Evolutionary conservation across 176 grass and related monocot genomes (phyloP).

Genomic region (Rhynchospora tenuis): DNA sequence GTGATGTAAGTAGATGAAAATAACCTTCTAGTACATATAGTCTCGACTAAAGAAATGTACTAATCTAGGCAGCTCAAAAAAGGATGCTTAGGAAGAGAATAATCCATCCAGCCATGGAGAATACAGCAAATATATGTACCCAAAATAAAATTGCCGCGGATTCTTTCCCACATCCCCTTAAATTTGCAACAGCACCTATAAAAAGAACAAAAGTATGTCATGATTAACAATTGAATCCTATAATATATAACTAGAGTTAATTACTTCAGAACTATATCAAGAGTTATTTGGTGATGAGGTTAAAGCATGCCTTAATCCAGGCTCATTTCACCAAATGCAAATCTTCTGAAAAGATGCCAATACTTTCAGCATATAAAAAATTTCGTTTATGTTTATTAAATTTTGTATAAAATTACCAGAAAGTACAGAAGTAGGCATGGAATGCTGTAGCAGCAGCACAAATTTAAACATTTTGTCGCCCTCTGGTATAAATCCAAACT

Average conservation of each 20-base stretch:
- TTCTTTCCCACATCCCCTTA: conserved; percentile 96
- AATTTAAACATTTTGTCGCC: conserved; percentile 99
- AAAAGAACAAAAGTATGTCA: not conserved
- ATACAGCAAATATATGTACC: conserved; percentile 97
- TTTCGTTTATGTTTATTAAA: not conserved
- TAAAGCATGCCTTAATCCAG: not conserved
- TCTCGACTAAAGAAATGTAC: not conserved
- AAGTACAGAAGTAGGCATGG: conserved; percentile 97
- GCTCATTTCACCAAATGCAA: not conserved
- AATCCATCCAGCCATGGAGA: conserved; percentile 98
- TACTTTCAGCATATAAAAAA: not conserved
- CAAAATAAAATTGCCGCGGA: conserved; percentile 92
- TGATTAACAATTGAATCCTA: not conserved
- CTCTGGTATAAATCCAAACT: conserved; percentile 74
- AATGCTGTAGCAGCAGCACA: conserved; percentile 83
- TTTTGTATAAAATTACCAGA: conserved; percentile 53
- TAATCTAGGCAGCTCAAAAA: conserved; percentile 39
- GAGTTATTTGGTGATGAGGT: not conserved
- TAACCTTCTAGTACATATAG: not conserved
- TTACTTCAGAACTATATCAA: not conserved
- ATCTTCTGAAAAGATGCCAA: not conserved
- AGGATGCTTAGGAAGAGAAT: conserved; percentile 67
- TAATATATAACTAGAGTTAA: not conserved
- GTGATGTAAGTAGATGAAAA: not conserved
- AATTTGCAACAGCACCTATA: conserved; percentile 82